Conservation (phyloP, 1,284 basidiomycete species). For the Apiotrichum gamsii region DNA sequence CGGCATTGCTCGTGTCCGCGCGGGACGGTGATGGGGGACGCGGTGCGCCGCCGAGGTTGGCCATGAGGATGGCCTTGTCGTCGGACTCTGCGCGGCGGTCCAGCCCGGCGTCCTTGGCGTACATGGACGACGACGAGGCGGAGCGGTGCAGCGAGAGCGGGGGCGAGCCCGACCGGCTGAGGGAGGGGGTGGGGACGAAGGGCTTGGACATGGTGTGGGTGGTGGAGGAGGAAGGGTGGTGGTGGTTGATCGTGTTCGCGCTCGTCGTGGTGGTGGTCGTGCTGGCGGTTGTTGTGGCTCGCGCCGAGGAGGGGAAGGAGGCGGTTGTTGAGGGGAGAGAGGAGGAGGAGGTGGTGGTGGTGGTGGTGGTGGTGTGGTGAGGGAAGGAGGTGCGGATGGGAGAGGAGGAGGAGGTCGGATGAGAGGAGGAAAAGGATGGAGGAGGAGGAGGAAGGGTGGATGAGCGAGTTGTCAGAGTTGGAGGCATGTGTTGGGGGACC, state of each 20-base stretch:
- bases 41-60: constrained; percentile 22
- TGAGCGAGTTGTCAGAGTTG: no score
- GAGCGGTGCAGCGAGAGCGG: constrained; percentile 19
- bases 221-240: not conserved
- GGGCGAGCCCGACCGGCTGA: constrained; percentile 34
- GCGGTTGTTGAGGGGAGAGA: not conserved
- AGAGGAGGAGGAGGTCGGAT: not conserved
- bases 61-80: constrained; percentile 25
- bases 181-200: constrained; percentile 34
- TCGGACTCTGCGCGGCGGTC: constrained; percentile 20
- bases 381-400: not conserved
- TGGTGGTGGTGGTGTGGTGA: no score
- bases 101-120: constrained; percentile 11
- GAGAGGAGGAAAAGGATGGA: not conserved
- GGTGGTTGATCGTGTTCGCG: no score
- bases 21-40: constrained; percentile 13
- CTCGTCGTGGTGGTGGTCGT: no score
- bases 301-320: not conserved
- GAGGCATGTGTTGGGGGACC: no score
- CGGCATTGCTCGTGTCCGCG: not conserved
- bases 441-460: not conserved
- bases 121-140: constrained; percentile 20
- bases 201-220: constrained; percentile 32
- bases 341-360: not conserved
- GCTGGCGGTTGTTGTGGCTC: no score